phyloP scores from a whole-genome alignment of 139 green algal species.

The Closterium sp. region DNA sequence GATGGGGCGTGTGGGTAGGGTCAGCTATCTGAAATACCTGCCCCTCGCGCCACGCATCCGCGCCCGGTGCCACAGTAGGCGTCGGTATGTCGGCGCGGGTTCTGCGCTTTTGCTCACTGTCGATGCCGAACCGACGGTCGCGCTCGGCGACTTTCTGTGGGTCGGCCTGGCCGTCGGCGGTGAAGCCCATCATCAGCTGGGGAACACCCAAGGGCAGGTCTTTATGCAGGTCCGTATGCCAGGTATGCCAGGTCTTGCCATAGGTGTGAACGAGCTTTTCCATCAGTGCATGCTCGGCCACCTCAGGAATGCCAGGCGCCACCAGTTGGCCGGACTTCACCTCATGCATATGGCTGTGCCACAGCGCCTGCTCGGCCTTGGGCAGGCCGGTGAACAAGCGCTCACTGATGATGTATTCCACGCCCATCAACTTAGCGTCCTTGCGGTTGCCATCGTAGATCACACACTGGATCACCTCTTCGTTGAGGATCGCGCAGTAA shows the following conservation, averaged over 20 bases:
- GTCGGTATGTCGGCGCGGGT: too few species aligned
- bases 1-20: too few species aligned
- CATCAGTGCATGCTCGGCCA: background rate
- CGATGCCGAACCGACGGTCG: too few species aligned
- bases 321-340: slow-evolving; percentile 1
- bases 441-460: slow-evolving; percentile 21
- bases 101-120: too few species aligned
- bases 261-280: slow-evolving; percentile 9
- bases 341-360: slow-evolving; percentile 28
- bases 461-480: slow-evolving; percentile 25
- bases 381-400: background rate
- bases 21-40: too few species aligned
- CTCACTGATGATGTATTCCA: slow-evolving; percentile 24
- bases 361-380: slow-evolving; percentile 37
- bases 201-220: slow-evolving; percentile 58
- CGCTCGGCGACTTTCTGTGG: too few species aligned
- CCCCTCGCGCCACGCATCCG: too few species aligned
- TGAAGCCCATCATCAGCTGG: slow-evolving; percentile 3
- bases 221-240: slow-evolving; percentile 68
- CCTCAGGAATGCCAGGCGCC: background rate
- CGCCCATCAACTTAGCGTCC: slow-evolving; percentile 15
- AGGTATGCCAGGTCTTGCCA: slow-evolving; percentile 66
- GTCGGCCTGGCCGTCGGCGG: slow-evolving; percentile 7
- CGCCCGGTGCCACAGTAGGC: too few species aligned
- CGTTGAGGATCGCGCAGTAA: slow-evolving; percentile 4